Percentiles rank a stretch among this genome's conserved stretches.
Evolutionary conservation across 208 protist genomes (phyloP).

Genomic region (Leishmania mexicana): DNA sequence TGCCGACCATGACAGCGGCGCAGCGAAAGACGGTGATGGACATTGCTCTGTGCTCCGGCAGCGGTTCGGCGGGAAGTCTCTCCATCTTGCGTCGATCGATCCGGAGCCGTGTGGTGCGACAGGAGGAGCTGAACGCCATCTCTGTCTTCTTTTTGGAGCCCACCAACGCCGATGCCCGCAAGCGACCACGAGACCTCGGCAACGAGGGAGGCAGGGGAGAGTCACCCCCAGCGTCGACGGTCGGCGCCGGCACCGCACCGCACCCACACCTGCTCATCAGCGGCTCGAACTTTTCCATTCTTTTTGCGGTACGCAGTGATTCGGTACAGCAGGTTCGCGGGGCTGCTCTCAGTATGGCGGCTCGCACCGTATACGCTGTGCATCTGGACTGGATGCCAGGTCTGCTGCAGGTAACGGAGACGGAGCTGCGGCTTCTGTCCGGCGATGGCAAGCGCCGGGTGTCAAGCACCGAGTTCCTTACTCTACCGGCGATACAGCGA

Average conservation of each 20-base stretch:
- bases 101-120: slow-evolving; percentile 56
- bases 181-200: slow-evolving; percentile 27
- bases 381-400: slow-evolving; percentile 45
- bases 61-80: slow-evolving; percentile 47
- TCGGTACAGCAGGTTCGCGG: slow-evolving; percentile 75
- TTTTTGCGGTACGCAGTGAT: slow-evolving; percentile 69
- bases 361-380: slow-evolving; percentile 67
- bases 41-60: slow-evolving; percentile 66
- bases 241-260: not conserved
- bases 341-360: slow-evolving; percentile 46
- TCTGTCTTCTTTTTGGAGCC: slow-evolving; percentile 75
- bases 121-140: slow-evolving; percentile 71
- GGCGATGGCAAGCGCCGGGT: slow-evolving; percentile 52
- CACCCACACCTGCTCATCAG: slow-evolving; percentile 70
- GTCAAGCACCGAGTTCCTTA: slow-evolving; percentile 14
- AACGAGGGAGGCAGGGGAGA: slow-evolving; percentile 7
- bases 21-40: slow-evolving; percentile 57
- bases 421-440: slow-evolving; percentile 66
- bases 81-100: slow-evolving; percentile 72
- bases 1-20: slow-evolving; percentile 36
- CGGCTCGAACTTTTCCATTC: slow-evolving; percentile 72
- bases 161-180: slow-evolving; percentile 10
- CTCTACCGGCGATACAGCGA: slow-evolving; percentile 12
- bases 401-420: slow-evolving; percentile 80
- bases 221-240: not conserved